These are phyloP conservation scores for Bruguiera hainesii DNA, from an alignment of 441 rosid genomes.

Conservation along the genomic window DNA sequence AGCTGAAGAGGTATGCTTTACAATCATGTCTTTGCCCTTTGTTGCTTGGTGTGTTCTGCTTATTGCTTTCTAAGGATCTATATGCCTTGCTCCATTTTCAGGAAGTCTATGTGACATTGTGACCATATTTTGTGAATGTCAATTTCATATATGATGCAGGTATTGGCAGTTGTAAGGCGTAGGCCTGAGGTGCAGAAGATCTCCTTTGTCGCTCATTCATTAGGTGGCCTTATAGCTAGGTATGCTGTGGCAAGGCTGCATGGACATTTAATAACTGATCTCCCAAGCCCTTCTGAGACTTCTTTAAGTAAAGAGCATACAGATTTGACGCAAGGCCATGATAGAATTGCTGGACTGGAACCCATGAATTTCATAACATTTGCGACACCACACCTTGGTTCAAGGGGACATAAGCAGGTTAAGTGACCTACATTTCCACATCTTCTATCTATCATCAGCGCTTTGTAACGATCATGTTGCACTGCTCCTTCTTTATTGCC, in stretches of 20 bases:
- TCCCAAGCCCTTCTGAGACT: conserved; percentile 12
- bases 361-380: conserved; percentile 90
- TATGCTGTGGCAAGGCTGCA: conserved; percentile 87
- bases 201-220: conserved; percentile 90
- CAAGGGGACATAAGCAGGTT: conserved; percentile 88
- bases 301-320: conserved; percentile 25
- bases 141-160: conserved; percentile 40
- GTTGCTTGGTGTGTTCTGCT: neutral
- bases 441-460: neutral
- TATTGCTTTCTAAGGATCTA: neutral
- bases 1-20: conserved; percentile 68
- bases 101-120: neutral
- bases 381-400: conserved; percentile 98
- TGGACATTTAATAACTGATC: conserved; percentile 30
- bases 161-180: conserved; percentile 53
- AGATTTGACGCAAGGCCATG: conserved; percentile 22
- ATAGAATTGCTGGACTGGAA: conserved; percentile 77
- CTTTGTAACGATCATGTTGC: neutral
- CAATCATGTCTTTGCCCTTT: conserved; percentile 5
- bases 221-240: conserved; percentile 95
- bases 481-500: neutral
- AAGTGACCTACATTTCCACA: conserved; percentile 10
- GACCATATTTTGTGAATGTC: conserved; percentile 8
- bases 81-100: conserved; percentile 1
- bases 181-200: conserved; percentile 65